phyloP scores from a whole-genome alignment of 2,329 filamentous ascomycete species.

The Cryphonectria japonica region DNA sequence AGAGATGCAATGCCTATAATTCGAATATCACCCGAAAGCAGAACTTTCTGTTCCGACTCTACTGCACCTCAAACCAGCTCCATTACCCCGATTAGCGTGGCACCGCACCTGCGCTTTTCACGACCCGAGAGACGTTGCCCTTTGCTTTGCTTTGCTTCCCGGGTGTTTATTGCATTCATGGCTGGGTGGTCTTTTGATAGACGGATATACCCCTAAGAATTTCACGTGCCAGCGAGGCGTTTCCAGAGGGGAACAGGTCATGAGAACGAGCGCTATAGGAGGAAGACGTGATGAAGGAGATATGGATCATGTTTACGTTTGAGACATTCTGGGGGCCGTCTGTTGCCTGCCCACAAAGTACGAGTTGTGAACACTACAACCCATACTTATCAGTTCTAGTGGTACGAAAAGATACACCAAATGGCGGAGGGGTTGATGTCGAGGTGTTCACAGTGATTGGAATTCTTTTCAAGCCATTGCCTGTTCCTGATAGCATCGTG shows the following conservation, averaged over 20 bases:
- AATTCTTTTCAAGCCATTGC: not conserved
- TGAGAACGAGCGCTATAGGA: not conserved
- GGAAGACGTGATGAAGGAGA: not conserved
- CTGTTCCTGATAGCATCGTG: not conserved
- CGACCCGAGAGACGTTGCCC: not conserved
- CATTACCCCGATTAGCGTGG: not conserved
- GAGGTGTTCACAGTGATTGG: not conserved
- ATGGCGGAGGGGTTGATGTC: not conserved
- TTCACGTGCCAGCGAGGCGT: not conserved
- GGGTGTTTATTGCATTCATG: not conserved
- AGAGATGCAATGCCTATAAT: not conserved
- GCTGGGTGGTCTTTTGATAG: not conserved
- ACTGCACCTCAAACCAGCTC: not conserved
- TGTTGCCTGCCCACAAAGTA: not conserved
- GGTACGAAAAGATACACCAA: not conserved
- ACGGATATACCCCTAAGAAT: not conserved
- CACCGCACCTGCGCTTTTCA: not conserved
- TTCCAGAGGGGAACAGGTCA: not conserved
- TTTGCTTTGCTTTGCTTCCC: slow-evolving; percentile 3
- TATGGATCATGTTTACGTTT: not conserved
- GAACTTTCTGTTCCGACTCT: not conserved
- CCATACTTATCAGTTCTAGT: not conserved
- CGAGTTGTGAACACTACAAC: not conserved
- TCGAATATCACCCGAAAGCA: not conserved
- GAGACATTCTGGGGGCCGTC: not conserved